A percentile compares a stretch with the other conserved stretches of the same genome.
Conservation (phyloP, 2,329 filamentous ascomycete species). For the Cercospora sp. region DNA sequence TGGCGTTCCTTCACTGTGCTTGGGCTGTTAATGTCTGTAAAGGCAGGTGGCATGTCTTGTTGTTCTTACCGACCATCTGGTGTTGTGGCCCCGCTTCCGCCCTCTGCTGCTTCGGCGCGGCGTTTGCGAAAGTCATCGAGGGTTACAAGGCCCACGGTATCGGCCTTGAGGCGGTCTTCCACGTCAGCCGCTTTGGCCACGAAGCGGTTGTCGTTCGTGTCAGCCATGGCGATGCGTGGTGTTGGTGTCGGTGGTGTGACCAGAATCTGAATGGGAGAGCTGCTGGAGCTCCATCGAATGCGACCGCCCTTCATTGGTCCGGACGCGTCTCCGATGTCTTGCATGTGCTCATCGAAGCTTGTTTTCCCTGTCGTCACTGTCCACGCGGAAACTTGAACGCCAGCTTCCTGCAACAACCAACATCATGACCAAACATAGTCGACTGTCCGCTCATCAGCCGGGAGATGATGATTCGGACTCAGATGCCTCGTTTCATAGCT, state of each 20-base stretch:
- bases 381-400: background rate
- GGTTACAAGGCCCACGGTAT: conserved; percentile 86
- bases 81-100: conserved; percentile 56
- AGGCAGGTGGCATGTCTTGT: background rate
- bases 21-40: conserved; percentile 53
- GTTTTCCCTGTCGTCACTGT: conserved; percentile 12
- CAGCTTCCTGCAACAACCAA: background rate
- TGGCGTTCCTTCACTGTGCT: conserved; percentile 56
- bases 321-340: conserved; percentile 1
- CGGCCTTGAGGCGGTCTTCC: conserved; percentile 77
- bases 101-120: conserved; percentile 78
- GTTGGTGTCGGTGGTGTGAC: conserved; percentile 4
- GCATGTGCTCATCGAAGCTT: conserved; percentile 10
- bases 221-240: conserved; percentile 20
- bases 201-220: conserved; percentile 55
- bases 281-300: conserved; percentile 1
- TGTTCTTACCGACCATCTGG: conserved; percentile 60
- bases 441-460: conserved; percentile 9
- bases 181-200: conserved; percentile 73
- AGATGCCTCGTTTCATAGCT: conserved; percentile 38
- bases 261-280: background rate
- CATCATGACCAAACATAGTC: conserved; percentile 13
- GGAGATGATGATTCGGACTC: conserved; percentile 29
- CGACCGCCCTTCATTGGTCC: background rate
- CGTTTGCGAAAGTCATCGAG: conserved; percentile 95